A percentile compares a stretch with the other conserved stretches of the same genome.
These are phyloP conservation scores for Pleurotus cornucopiae DNA, from an alignment of 768 basidiomycete genomes.

Conservation along the genomic window DNA sequence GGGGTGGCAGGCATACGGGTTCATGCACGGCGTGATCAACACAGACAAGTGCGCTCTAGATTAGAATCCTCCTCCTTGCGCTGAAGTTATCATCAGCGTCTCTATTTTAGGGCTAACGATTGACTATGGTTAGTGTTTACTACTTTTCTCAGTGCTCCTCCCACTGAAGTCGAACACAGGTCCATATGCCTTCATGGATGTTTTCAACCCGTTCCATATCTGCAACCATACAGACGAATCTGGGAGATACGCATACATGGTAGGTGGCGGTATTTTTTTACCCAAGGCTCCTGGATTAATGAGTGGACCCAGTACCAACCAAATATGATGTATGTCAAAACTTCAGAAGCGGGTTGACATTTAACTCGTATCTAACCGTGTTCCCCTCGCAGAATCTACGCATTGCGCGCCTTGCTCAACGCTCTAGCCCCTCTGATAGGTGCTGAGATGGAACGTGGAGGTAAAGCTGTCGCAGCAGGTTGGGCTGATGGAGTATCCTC, in stretches of 20 bases:
- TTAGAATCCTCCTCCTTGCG: background rate
- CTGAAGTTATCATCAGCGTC: conserved; percentile 22
- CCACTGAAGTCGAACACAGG: conserved; percentile 35
- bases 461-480: conserved; percentile 46
- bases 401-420: conserved; percentile 71
- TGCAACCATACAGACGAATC: conserved; percentile 86
- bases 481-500: conserved; percentile 58
- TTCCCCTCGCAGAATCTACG: conserved; percentile 53
- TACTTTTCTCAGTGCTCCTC: background rate
- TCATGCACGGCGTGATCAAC: conserved; percentile 96
- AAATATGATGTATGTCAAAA: conserved; percentile 61
- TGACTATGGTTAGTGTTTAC: conserved; percentile 53
- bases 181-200: conserved; percentile 94
- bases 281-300: background rate
- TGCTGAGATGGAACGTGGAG: conserved; percentile 58
- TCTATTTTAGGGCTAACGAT: conserved; percentile 74
- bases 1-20: conserved; percentile 92
- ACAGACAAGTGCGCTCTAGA: conserved; percentile 77
- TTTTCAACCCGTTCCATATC: conserved; percentile 79
- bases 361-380: background rate
- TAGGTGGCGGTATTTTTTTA: conserved; percentile 14
- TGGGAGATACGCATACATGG: conserved; percentile 74
- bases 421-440: conserved; percentile 85
- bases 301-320: conserved; percentile 56
- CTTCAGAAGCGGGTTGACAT: background rate